Evolutionary conservation across 768 basidiomycete species (phyloP), one percentile per base, ranked within the genome.

Genomic region (Phylloporus sp.): DNA sequence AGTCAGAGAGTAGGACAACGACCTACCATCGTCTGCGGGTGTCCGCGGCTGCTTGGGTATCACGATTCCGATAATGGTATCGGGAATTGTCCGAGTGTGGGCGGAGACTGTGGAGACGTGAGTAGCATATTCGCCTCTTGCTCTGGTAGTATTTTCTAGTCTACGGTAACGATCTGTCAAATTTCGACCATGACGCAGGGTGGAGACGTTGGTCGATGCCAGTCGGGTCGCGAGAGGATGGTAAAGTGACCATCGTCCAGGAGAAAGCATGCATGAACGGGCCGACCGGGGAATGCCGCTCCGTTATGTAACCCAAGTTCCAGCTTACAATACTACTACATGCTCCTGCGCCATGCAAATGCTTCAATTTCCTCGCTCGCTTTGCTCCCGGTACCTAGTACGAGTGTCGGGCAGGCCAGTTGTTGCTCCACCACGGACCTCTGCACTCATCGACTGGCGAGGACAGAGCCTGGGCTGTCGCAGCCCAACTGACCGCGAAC

Each of bases 401-500:
- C 52, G 23, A 50, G 36, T 32, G 5, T 4, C 11, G n/a, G n/a
- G n/a, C n/a, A n/a, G n/a, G n/a, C n/a, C n/a, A n/a, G n/a, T 4
- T 4, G 14, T 31, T 41, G 17, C 5, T 3, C 3, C 0, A 26
- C 8, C 33, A 9, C 36, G 15, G 7, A 49, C 34, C 7, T 14
- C 7, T 31, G 3, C 11, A 26, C 36, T 6, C 27, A 59, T 92
- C 89, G 14, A 83, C 82, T 11, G 87, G 76, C 1, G 61, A 67
- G 44, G 81, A 81, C 50, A 82, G 78, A 1, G 61, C 71, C 13
- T 77, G 72, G 29, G 81, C 76, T 3, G 75, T 90, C 10, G 58
- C 85, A 36, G n/a, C n/a, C 93, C 93, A 0, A 81, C 82, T 0
- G 83, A 89, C 56, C 75, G 81, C 42, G 85, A 95, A 46, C 81